Evolutionary conservation across 768 basidiomycete genomes (phyloP), one percentile per base, ranked within the genome.

Genomic region (Thelephora aurantiotincta): DNA sequence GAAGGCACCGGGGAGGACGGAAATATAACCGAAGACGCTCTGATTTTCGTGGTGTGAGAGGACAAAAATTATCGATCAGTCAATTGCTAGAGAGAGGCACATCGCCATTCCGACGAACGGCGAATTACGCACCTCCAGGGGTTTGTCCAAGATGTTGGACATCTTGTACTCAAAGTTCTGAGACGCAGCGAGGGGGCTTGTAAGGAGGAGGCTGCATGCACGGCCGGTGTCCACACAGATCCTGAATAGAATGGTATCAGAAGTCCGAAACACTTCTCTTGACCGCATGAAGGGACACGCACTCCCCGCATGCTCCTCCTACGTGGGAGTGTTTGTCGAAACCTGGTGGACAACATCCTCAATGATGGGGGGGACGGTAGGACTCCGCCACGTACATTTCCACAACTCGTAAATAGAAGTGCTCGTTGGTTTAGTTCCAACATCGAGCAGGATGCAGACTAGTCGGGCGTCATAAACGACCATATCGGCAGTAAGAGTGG

Each of bases 151-250:
- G 53, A 94, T 87, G 58, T 96, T 92, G 20, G 89, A 90, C 82
- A 88, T 89, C 69, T 94, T 94, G 69, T 94, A 93, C 78, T 93
- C 89, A 52, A 94, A 97, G 63, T 97, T 96, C 69, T 96, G 93
- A 0, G 92, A 93, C 3, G 93, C 93, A 12, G 89, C 84, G 22
- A 88, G 67, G 41, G 86, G 85, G 54, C 81, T 87, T 9, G 66
- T 76, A 34, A 88, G 70, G 16, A 88, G 68, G 13, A 86, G 69
- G 13, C 74, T 68, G 54, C 87, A 90, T 12, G 71, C 82, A 54
- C 72, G 74, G 22, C 87, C 86, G 14, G 76, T 77, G 56, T 89
- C 86, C 45, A 89, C 86, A 53, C 85, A 87, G 46, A 89, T 89
- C 56, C 82, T 85, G 48, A 6, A 38, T 22, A 2, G 22, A 16